A percentile compares a stretch with the other conserved stretches of the same genome.
Evolutionary conservation across 371 early-diverging fungal species (phyloP).

Genomic region (Mucor ambiguus): DNA sequence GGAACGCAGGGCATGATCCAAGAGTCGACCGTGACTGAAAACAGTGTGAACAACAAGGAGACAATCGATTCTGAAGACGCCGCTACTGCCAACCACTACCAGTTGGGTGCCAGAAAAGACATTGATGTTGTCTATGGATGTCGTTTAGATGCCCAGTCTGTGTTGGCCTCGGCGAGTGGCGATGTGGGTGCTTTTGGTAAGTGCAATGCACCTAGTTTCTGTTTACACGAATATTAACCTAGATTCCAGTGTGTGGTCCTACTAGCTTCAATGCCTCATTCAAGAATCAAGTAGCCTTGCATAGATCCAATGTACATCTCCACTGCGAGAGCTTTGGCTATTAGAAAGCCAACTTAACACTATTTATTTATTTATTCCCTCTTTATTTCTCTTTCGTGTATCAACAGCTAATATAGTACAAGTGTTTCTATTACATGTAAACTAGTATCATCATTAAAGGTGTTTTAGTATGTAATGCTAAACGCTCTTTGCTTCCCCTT

Average conservation of each 20-base stretch:
- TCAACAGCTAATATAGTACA: no score
- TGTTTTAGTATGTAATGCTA: no score
- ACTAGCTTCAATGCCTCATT: conserved; percentile 30
- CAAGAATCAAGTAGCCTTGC: conserved; percentile 36
- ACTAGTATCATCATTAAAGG: no score
- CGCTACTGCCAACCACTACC: neutral
- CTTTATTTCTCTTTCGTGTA: no score
- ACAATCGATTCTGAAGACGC: neutral
- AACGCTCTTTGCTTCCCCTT: no score
- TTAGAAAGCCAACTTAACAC: neutral
- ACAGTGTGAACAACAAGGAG: neutral
- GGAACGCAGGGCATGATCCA: neutral
- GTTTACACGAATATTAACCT: neutral
- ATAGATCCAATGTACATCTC: conserved; percentile 21
- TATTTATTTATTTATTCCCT: neutral
- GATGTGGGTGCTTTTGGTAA: conserved; percentile 42
- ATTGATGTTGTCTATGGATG: neutral
- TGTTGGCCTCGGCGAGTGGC: conserved; percentile 6
- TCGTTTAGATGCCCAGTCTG: conserved; percentile 14
- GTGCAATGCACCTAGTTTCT: neutral
- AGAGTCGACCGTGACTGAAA: neutral
- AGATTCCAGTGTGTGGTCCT: conserved; percentile 47
- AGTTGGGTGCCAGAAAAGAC: neutral
- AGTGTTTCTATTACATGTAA: no score
- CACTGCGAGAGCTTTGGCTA: conserved; percentile 49